phyloP scores from a whole-genome alignment of 768 basidiomycete genomes.

The Tylopilus felleus region DNA sequence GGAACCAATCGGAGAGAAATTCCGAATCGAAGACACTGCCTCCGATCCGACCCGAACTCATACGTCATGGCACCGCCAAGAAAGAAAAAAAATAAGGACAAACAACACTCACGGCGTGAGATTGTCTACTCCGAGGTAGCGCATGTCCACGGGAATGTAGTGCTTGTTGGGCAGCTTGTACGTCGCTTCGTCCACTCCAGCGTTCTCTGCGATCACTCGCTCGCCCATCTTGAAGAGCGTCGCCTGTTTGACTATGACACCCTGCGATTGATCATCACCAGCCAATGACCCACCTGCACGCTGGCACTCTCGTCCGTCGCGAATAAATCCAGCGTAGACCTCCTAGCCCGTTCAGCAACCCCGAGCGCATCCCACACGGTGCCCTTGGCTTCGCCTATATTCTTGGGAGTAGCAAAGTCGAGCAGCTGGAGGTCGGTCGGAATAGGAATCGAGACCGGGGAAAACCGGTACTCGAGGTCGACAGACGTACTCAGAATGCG shows the following conservation, averaged over 20 bases:
- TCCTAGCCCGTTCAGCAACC: constrained; percentile 49
- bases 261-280: neutral
- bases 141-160: constrained; percentile 86
- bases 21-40: too few species aligned
- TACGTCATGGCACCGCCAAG: constrained; percentile 17
- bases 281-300: constrained; percentile 63
- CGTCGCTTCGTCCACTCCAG: constrained; percentile 52
- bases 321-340: constrained; percentile 74
- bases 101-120: constrained; percentile 52
- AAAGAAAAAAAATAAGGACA: constrained; percentile 3
- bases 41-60: constrained; percentile 8
- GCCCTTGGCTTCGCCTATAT: constrained; percentile 37
- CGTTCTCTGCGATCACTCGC: constrained; percentile 64
- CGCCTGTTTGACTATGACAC: constrained; percentile 48
- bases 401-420: constrained; percentile 43
- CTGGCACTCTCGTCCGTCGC: constrained; percentile 87
- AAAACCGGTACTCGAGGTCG: constrained; percentile 69
- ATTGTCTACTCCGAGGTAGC: constrained; percentile 69
- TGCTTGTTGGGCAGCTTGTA: constrained; percentile 93
- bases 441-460: constrained; percentile 41
- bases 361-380: constrained; percentile 59
- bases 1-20: constrained; percentile 6
- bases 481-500: constrained; percentile 89
- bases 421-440: constrained; percentile 53
- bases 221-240: constrained; percentile 89